Evolutionary conservation across 495 filamentous ascomycete genomes (phyloP).

Genomic region (Cladorrhinum samala): DNA sequence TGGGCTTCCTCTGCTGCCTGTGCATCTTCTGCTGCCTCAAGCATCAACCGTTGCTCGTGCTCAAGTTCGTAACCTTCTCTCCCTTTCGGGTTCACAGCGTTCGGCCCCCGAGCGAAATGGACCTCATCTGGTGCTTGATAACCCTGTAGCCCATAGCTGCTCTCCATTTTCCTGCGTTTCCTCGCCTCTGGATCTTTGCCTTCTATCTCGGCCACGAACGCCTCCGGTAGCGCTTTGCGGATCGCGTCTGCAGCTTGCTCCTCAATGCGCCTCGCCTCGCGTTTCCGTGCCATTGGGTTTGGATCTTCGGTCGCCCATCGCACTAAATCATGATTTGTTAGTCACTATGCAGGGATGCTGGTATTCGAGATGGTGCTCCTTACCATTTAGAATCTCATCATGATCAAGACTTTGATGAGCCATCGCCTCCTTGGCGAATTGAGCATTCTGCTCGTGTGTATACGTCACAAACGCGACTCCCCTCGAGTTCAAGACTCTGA

Average conservation of each 20-base stretch:
- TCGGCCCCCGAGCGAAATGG: conserved; percentile 69
- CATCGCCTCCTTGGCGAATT: conserved; percentile 93
- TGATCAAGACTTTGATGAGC: conserved; percentile 73
- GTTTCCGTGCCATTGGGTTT: conserved; percentile 89
- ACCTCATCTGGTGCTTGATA: conserved; percentile 95
- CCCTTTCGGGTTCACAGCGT: conserved; percentile 53
- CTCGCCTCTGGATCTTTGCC: conserved; percentile 78
- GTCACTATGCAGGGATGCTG: too few species aligned
- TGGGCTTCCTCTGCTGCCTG: conserved; percentile 23
- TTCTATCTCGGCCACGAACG: conserved; percentile 90
- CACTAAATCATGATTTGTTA: conserved; percentile 41
- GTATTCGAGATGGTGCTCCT: too few species aligned
- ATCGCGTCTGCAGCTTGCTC: conserved; percentile 99
- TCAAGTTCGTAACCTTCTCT: conserved; percentile 44
- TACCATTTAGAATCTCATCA: conserved; percentile 73
- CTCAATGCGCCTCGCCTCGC: conserved; percentile 83
- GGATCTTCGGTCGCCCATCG: conserved; percentile 96
- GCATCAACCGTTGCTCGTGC: conserved; percentile 44
- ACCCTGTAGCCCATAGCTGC: conserved; percentile 78
- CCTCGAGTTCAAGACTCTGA: conserved; percentile 79
- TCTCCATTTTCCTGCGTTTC: conserved; percentile 86
- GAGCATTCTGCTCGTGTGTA: conserved; percentile 73
- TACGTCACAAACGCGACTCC: conserved; percentile 93
- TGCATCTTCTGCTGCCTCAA: conserved; percentile 31
- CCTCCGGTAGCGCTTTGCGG: conserved; percentile 78